Conservation (phyloP, 169 alveolate species). For the Plasmodium yoelii region DNA sequence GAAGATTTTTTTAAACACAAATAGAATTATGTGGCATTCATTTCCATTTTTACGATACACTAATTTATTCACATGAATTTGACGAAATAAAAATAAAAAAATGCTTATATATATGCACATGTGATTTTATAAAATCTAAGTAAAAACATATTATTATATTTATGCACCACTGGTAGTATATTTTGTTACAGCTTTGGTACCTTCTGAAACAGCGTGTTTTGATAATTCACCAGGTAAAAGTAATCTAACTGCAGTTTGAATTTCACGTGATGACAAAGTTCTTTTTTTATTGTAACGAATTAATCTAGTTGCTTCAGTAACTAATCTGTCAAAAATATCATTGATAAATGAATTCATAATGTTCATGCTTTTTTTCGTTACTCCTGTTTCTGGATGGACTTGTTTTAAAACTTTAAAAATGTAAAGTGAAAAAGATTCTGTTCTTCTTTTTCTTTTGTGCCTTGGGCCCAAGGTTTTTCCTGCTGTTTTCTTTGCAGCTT, state of each 20-base stretch:
- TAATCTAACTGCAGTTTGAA: slow-evolving; percentile 98
- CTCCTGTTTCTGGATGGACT: slow-evolving; percentile 99
- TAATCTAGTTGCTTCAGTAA: slow-evolving; percentile 96
- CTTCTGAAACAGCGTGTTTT: slow-evolving; percentile 99
- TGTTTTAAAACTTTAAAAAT: slow-evolving; percentile 99
- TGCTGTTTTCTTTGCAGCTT: slow-evolving; percentile 92
- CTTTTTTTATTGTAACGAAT: slow-evolving; percentile 97
- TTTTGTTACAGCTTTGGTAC: slow-evolving; percentile 99
- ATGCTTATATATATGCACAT: not conserved
- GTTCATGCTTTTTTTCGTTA: slow-evolving; percentile 98
- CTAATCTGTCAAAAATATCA: slow-evolving; percentile 97
- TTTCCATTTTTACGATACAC: slow-evolving; percentile 9
- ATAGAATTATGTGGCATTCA: not conserved
- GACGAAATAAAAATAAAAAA: slow-evolving; percentile 3
- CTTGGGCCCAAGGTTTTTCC: slow-evolving; percentile 91
- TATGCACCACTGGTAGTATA: slow-evolving; percentile 93
- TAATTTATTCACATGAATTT: slow-evolving; percentile 19
- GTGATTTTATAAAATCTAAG: not conserved
- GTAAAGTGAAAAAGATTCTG: slow-evolving; percentile 97
- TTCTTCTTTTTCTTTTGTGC: slow-evolving; percentile 94
- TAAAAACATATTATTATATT: slow-evolving; percentile 33
- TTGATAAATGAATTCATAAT: slow-evolving; percentile 99
- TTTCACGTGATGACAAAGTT: slow-evolving; percentile 98
- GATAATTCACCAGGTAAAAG: slow-evolving; percentile 99
- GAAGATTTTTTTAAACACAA: slow-evolving; percentile 25